phyloP scores from a whole-genome alignment of 1,284 basidiomycete species.

The Cutaneotrichosporon sp. region DNA sequence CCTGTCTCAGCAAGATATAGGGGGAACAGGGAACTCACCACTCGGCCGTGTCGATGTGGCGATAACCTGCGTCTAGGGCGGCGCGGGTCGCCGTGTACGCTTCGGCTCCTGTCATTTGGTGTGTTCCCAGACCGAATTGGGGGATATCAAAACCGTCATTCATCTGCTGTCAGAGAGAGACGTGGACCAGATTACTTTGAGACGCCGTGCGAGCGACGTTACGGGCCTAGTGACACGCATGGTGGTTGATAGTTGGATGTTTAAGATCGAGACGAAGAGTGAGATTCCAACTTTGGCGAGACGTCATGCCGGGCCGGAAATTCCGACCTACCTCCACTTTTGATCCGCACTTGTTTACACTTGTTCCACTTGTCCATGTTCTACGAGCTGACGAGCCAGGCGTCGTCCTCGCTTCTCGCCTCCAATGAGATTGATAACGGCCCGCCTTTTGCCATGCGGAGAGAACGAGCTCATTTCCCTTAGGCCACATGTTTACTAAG shows the following conservation, averaged over 20 bases:
- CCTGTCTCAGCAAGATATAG: constrained; percentile 52
- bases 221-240: neutral
- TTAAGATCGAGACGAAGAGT: neutral
- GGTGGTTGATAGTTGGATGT: neutral
- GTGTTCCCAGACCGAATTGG: constrained; percentile 63
- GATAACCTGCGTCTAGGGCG: constrained; percentile 67
- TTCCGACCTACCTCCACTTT: no score
- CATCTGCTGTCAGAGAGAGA: constrained; percentile 52
- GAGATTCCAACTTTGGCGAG: neutral
- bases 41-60: constrained; percentile 61
- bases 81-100: constrained; percentile 62
- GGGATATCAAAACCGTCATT: constrained; percentile 62
- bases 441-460: no score
- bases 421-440: no score
- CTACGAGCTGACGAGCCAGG: no score
- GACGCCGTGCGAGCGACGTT: neutral
- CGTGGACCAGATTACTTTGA: neutral
- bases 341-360: no score
- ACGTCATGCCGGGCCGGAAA: no score
- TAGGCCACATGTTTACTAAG: no score
- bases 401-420: no score
- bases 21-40: constrained; percentile 35
- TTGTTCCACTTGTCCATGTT: no score
- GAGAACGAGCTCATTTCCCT: no score
- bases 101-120: constrained; percentile 63